Evolutionary conservation across 164 flowering plant genomes (phyloP).

Genomic region (Aristolochia contorta): DNA sequence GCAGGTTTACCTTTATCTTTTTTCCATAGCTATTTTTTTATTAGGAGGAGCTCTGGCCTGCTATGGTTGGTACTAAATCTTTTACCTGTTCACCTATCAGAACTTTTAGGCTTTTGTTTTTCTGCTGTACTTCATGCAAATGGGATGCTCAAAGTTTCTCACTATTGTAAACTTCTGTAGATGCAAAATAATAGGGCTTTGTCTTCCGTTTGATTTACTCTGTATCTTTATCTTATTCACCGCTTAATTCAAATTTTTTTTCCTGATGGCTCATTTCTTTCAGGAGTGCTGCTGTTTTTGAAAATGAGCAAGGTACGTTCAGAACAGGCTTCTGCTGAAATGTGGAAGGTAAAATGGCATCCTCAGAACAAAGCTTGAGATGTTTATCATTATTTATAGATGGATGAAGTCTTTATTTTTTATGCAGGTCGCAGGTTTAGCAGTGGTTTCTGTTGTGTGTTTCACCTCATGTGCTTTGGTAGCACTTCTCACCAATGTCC

Average conservation of each 20-base stretch:
- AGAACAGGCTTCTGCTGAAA: slow-evolving; percentile 68
- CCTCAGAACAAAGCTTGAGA: not conserved
- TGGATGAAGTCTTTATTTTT: not conserved
- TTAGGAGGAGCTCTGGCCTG: slow-evolving; percentile 72
- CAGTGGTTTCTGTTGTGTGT: slow-evolving; percentile 65
- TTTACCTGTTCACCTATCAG: not conserved
- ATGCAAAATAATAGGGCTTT: no score
- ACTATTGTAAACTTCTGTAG: no score
- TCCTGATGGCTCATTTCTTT: slow-evolving; percentile 6
- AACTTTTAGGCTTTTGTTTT: no score
- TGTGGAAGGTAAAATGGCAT: slow-evolving; percentile 52
- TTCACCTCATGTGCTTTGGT: slow-evolving; percentile 67
- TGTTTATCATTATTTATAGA: not conserved
- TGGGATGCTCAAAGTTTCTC: no score
- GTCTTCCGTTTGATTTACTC: no score
- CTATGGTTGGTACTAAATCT: slow-evolving; percentile 42
- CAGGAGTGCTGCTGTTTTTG: slow-evolving; percentile 51
- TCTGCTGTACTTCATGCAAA: no score
- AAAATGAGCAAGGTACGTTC: slow-evolving; percentile 80
- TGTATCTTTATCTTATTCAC: not conserved
- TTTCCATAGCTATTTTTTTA: slow-evolving; percentile 43
- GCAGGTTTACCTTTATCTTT: slow-evolving; percentile 74
- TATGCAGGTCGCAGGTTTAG: slow-evolving; percentile 74
- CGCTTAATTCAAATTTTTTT: slow-evolving; percentile 1
- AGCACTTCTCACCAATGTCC: slow-evolving; percentile 59